phyloP scores from a whole-genome alignment of 345 rosid species.

The Triadica sebifera region DNA sequence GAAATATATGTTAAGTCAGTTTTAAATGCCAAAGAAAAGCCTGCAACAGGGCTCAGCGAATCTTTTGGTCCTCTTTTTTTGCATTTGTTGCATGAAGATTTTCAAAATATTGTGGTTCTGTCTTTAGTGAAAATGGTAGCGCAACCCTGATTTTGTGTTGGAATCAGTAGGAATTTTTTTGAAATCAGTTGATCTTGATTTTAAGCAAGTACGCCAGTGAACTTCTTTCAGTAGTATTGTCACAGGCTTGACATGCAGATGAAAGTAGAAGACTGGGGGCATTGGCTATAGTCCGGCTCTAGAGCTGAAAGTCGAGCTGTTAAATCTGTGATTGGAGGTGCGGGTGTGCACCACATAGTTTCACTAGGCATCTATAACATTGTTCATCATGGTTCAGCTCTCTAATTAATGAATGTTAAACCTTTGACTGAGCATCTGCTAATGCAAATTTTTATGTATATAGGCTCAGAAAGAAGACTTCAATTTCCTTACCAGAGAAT shows the following conservation, averaged over 20 bases:
- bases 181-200: conserved; percentile 63
- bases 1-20: conserved; percentile 79
- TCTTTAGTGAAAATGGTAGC: conserved; percentile 87
- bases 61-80: conserved; percentile 61
- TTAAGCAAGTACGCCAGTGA: conserved; percentile 89
- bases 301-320: conserved; percentile 79
- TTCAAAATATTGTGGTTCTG: conserved; percentile 74
- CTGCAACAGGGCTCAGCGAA: conserved; percentile 53
- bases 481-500: conserved; percentile 82
- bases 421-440: conserved; percentile 15
- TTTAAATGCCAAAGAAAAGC: conserved; percentile 80
- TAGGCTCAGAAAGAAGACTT: conserved; percentile 96
- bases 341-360: conserved; percentile 17
- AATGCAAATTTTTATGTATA: conserved; percentile 22
- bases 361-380: neutral
- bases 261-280: conserved; percentile 78
- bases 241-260: conserved; percentile 84
- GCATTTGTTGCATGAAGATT: conserved; percentile 67
- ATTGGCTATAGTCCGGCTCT: conserved; percentile 55
- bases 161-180: conserved; percentile 75
- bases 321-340: conserved; percentile 91
- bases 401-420: neutral
- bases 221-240: conserved; percentile 61
- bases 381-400: neutral
- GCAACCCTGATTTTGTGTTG: conserved; percentile 91